Conservation (phyloP, 108 stramenopile species). For the Conticribra guillardii region DNA sequence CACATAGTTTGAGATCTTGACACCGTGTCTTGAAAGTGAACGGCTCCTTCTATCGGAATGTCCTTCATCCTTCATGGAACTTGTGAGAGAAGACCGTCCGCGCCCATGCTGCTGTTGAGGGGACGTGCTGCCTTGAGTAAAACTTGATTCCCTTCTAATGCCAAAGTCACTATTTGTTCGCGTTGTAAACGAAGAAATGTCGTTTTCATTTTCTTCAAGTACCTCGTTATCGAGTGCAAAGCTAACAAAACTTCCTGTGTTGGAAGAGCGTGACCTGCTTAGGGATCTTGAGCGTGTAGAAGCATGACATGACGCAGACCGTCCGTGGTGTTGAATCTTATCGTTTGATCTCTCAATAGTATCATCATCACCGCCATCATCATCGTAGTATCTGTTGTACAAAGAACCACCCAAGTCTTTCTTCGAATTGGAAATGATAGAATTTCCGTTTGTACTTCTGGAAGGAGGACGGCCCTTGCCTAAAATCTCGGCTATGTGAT, state of each 20-base stretch:
- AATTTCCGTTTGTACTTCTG: neutral
- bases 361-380: neutral
- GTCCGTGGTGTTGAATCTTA: neutral
- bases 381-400: neutral
- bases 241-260: neutral
- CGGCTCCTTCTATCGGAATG: neutral
- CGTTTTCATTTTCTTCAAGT: neutral
- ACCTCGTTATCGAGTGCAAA: neutral
- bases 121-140: neutral
- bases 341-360: neutral
- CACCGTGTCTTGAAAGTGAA: neutral
- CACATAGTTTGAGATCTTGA: neutral
- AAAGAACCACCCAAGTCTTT: neutral
- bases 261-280: neutral
- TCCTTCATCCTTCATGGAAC: too few relatives aligned
- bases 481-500: neutral
- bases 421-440: neutral
- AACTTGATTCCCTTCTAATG: neutral
- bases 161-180: too few relatives aligned
- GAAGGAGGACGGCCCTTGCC: neutral
- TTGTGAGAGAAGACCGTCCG: too few relatives aligned
- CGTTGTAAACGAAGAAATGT: neutral
- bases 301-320: too few relatives aligned
- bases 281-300: too few relatives aligned
- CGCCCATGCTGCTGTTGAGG: neutral